Conservation (phyloP, 441 rosid species). For the Populus tomentosa region DNA sequence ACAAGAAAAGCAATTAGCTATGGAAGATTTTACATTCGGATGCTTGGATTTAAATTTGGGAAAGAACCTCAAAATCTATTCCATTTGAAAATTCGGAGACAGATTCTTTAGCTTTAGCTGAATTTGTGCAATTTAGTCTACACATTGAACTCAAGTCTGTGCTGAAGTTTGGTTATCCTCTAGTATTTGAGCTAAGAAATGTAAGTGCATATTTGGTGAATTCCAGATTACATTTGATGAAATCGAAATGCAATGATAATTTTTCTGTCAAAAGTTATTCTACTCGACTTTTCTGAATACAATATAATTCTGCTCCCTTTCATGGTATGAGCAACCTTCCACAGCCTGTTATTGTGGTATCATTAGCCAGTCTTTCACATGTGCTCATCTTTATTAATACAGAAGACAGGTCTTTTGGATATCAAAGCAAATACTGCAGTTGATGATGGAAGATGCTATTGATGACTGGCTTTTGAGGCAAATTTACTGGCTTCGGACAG, state of each 20-base stretch:
- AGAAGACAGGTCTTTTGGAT: slow-evolving; percentile 99
- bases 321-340: neutral
- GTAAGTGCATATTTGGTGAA: neutral
- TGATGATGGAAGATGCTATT: slow-evolving; percentile 97
- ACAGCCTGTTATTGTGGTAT: neutral
- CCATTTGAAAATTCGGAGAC: neutral
- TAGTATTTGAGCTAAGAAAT: neutral
- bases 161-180: neutral
- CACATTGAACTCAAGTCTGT: neutral
- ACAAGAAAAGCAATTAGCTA: neutral
- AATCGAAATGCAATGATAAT: neutral
- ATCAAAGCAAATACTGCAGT: slow-evolving; percentile 89
- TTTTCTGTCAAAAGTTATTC: neutral
- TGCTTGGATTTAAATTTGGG: neutral
- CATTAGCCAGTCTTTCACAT: slow-evolving; percentile 4
- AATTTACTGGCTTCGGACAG: slow-evolving; percentile 76
- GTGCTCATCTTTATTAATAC: slow-evolving; percentile 24
- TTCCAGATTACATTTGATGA: neutral
- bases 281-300: neutral
- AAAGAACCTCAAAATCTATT: neutral
- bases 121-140: neutral
- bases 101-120: neutral
- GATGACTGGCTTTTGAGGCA: slow-evolving; percentile 94
- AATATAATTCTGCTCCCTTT: neutral
- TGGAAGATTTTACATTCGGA: neutral